Base-by-base conservation (phyloP, 345 rosid species). In the Murraya paniculata region DNA sequence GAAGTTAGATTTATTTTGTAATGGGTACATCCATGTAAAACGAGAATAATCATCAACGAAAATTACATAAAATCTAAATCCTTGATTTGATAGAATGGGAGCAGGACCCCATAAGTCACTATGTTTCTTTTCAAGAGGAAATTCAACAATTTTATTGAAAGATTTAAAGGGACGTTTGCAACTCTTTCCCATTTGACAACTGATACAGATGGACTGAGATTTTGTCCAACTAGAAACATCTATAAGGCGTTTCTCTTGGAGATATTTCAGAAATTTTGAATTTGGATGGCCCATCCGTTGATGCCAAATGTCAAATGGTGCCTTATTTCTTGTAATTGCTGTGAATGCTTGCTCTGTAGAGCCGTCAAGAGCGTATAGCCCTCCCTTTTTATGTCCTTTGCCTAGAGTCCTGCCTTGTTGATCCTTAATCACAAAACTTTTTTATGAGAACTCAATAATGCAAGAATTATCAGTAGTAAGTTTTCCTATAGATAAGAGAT, bases 1-100 rank as follows among this genome's bases (percentile, higher is more conserved):
- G 25, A 75, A 56, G 27, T 78, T n/a, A 19, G 30, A 25, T 25
- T 78, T 78, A 7, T 4, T 1, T 6, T 74, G 27, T n/a, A 81
- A 28, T 9, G 64, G 77, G n/a, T 2, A 62, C 14, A 62, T 1
- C 33, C 67, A 24, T 9, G 64, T 60, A 4, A 9, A 24, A 0
- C 6, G 4, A 0, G 18, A 7, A 4, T 10, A 9, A 28, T 64
- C 22, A 64, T 64, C 36, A 0, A 31, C 6, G 6, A 64, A 59
- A 24, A 59, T 59, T 2, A 59, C 30, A 59, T 64, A 64, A 30
- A 30, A 30, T 5, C 2, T 13, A 64, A 64, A 30, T 1, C 5
- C 22, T 64, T 64, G 68, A 13, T 6, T 22, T 10, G 36, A 30
- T 0, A 7, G 0, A 64, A 31, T 14, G 5, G n/a, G 38, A 5